Evolutionary conservation across 2,329 filamentous ascomycete species (phyloP), one percentile per base, ranked within the genome.

Genomic region (Penicillium janthinellum): DNA sequence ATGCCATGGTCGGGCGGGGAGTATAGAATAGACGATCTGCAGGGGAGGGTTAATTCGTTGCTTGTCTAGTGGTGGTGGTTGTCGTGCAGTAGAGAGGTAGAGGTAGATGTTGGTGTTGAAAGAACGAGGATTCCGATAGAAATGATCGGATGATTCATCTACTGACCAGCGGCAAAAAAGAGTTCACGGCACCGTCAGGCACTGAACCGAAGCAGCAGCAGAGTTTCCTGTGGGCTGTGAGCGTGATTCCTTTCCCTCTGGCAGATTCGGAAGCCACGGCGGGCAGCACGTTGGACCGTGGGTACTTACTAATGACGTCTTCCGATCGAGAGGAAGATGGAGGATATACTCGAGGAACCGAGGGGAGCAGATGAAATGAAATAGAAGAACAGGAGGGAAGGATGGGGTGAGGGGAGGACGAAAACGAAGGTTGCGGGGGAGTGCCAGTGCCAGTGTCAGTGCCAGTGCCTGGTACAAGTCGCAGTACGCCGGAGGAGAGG

Each of bases 1-100:
- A 75, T 52, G 78, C 73, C 78, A 80, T 80, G 44, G 50, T 67
- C 15, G 49, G 38, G 60, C 5, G 41, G 28, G 64, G 52, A 15
- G 6, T 20, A 31, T 59, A 61, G 12, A 53, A 60, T 63, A 61
- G 31, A 52, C 53, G 56, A 61, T 66, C 63, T 67, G 49, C 31
- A 31, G 31, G 31, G 15, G n/a, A 12, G 39, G 11, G 41, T 59
- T 51, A 56, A 38, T 11, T 12, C 17, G 11, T 15, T 22, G 31
- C n/a, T 49, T 11, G n/a, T 22, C 8, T 38, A n/a, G 39, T 57
- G 35, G 54, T 37, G 25, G 41, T 47, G 59, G 50, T 14, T 44
- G 38, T 31, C 15, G n/a, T 48, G n/a, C 28, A 15, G 28, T 28
- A 28, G 25, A 28, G 25, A 3, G 44, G 35, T n/a, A 28, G 48